phyloP scores from a whole-genome alignment of 371 early-diverging fungal genomes.

The Rhizomucor pusillus region DNA sequence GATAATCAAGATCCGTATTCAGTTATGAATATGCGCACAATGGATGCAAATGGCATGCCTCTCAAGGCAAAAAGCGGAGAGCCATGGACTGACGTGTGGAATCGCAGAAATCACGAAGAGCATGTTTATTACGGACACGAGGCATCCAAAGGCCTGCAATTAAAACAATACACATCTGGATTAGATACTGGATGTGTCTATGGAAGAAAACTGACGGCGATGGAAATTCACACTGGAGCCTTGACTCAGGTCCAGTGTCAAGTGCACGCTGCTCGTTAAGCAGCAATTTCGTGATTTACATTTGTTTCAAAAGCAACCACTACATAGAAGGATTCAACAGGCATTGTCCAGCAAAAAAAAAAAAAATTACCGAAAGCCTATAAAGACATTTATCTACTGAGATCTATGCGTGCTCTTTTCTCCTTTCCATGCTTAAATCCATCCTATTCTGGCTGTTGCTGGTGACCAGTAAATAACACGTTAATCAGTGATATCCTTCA shows the following conservation, averaged over 20 bases:
- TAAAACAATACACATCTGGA: constrained; percentile 56
- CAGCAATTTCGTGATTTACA: background rate
- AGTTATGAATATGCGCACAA: constrained; percentile 63
- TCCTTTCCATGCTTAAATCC: background rate
- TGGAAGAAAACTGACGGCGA: constrained; percentile 60
- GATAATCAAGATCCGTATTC: constrained; percentile 47
- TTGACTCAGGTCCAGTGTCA: constrained; percentile 36
- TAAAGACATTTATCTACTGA: background rate
- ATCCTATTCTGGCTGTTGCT: background rate
- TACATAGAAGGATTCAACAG: background rate
- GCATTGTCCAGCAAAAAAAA: constrained; percentile 1
- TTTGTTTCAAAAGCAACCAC: no score
- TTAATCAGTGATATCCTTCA: background rate
- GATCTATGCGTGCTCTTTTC: background rate
- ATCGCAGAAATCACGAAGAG: constrained; percentile 18
- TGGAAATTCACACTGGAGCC: constrained; percentile 30
- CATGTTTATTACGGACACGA: constrained; percentile 71
- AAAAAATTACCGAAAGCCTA: constrained; percentile 1
- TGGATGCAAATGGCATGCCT: constrained; percentile 36
- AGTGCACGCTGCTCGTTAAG: constrained; percentile 3
- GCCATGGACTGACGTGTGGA: constrained; percentile 50
- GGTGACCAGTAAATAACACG: no score
- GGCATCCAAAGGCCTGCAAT: constrained; percentile 56
- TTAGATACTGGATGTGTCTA: constrained; percentile 73
- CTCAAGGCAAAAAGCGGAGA: constrained; percentile 4